These are phyloP conservation scores for Boletus pseudo-olivaceus DNA, from an alignment of 768 basidiomycete species.

Conservation along the genomic window DNA sequence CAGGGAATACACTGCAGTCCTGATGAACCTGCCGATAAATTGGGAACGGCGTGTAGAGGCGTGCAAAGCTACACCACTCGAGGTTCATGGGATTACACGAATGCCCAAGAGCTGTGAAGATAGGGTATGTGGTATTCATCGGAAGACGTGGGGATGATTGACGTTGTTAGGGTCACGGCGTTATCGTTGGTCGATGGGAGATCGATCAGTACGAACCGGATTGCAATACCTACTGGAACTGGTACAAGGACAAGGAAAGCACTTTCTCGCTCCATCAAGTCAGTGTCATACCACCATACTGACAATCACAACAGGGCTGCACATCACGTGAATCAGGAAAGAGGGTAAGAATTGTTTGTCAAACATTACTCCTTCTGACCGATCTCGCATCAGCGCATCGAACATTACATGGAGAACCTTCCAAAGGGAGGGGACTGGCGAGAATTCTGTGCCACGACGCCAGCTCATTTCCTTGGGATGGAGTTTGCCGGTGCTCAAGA, in stretches of 20 bases:
- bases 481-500: conserved; percentile 14
- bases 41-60: conserved; percentile 22
- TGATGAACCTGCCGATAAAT: conserved; percentile 26
- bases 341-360: conserved; percentile 12
- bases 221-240: conserved; percentile 23
- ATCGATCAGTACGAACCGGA: conserved; percentile 26
- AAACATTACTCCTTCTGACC: background rate
- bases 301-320: conserved; percentile 20
- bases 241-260: conserved; percentile 30
- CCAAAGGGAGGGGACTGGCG: conserved; percentile 28
- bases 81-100: conserved; percentile 19
- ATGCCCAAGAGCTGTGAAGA: conserved; percentile 18
- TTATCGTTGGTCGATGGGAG: conserved; percentile 26
- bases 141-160: background rate
- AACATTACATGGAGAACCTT: conserved; percentile 20
- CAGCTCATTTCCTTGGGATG: conserved; percentile 21
- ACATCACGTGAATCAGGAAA: conserved; percentile 22
- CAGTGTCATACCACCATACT: background rate
- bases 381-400: conserved; percentile 21
- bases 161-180: conserved; percentile 13
- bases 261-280: background rate
- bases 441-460: conserved; percentile 35
- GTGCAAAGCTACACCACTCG: conserved; percentile 22
- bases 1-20: conserved; percentile 28
- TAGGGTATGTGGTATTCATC: conserved; percentile 7